phyloP scores from a whole-genome alignment of 1,284 basidiomycete species.

The Crucibulum parvulum region DNA sequence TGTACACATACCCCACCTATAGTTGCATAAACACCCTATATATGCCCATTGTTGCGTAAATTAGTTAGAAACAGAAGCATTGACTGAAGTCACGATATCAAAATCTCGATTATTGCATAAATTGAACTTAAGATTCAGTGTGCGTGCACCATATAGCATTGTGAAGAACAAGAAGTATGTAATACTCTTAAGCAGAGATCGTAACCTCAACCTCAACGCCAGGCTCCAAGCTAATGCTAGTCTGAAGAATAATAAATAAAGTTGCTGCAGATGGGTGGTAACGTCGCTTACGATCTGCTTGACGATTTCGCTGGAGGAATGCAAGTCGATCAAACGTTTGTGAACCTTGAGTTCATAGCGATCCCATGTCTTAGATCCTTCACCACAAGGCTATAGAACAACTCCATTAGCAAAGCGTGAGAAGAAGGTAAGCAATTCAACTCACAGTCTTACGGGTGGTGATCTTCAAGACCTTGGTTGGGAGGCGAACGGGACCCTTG shows the following conservation, averaged over 20 bases:
- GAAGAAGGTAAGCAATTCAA: slow-evolving; percentile 13
- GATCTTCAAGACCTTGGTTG: slow-evolving; percentile 98
- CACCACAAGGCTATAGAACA: slow-evolving; percentile 89
- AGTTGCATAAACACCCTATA: too few relatives aligned
- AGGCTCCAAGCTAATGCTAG: slow-evolving; percentile 98
- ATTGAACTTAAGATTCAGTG: too few relatives aligned
- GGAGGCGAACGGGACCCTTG: slow-evolving; percentile 99
- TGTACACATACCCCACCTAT: too few relatives aligned
- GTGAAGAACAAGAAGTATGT: too few relatives aligned
- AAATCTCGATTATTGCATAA: too few relatives aligned
- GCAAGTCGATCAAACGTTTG: slow-evolving; percentile 99
- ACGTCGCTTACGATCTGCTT: slow-evolving; percentile 92
- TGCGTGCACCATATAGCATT: too few relatives aligned
- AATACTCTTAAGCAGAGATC: slow-evolving; percentile 70
- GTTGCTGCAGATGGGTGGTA: neutral
- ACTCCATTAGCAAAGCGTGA: neutral
- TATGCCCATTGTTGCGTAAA: too few relatives aligned
- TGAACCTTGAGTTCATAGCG: slow-evolving; percentile 99
- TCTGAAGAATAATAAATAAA: slow-evolving; percentile 55
- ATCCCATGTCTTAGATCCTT: slow-evolving; percentile 99
- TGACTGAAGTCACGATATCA: too few relatives aligned
- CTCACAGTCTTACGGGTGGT: slow-evolving; percentile 97
- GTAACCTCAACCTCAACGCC: slow-evolving; percentile 99
- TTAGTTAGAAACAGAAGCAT: too few relatives aligned
- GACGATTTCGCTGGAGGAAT: slow-evolving; percentile 98